These are phyloP conservation scores for Raphanus hybrid DNA, from an alignment of 441 rosid species.

Conservation along the genomic window DNA sequence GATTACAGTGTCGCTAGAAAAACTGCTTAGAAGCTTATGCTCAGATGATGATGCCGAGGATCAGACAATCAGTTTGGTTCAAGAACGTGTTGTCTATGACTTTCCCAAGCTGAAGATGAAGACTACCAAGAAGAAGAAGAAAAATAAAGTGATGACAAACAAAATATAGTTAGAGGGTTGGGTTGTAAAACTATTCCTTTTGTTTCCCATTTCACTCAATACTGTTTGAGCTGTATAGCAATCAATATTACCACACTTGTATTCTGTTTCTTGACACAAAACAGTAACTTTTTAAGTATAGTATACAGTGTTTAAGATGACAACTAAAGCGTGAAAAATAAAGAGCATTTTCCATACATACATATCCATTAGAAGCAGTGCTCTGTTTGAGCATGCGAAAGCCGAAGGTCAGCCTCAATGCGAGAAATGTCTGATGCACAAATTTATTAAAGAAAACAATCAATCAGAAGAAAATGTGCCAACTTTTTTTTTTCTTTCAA, in stretches of 20 bases:
- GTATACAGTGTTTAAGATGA: no score
- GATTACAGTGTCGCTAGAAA: conserved; percentile 45
- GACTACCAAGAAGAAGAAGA: conserved; percentile 19
- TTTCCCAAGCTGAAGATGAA: conserved; percentile 27
- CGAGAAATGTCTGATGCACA: background rate
- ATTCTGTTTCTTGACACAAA: background rate
- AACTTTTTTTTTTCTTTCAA: background rate
- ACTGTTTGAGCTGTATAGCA: background rate
- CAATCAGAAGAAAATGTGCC: background rate
- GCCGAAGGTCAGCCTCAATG: background rate
- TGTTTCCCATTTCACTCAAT: conserved; percentile 7
- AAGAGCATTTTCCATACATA: no score
- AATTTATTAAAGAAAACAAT: background rate
- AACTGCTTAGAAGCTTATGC: conserved; percentile 39
- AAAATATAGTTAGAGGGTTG: background rate
- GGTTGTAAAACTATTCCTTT: background rate
- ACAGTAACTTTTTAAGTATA: no score
- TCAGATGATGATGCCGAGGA: conserved; percentile 29
- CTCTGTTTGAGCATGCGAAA: background rate
- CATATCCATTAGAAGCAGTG: no score
- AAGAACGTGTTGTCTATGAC: conserved; percentile 31
- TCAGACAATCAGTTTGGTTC: conserved; percentile 23
- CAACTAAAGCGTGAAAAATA: no score
- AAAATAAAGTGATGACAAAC: conserved; percentile 21
- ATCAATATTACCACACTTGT: background rate